Conservation (phyloP, 441 rosid genomes). For the Melastoma candidum region DNA sequence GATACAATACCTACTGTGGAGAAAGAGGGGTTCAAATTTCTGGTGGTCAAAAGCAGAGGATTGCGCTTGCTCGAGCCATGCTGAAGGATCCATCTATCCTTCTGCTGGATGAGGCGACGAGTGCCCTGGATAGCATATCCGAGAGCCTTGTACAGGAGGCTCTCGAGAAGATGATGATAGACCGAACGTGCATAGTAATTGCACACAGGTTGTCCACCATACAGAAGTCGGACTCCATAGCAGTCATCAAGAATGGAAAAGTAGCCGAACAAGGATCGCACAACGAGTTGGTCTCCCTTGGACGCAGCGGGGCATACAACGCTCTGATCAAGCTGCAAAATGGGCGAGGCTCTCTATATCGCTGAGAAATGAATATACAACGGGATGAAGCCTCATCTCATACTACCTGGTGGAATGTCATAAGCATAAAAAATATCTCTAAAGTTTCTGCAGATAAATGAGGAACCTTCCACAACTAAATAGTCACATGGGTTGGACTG, state of each 20-base stretch:
- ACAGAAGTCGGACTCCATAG: slow-evolving; percentile 40
- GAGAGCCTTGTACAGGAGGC: slow-evolving; percentile 51
- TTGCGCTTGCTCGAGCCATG: slow-evolving; percentile 54
- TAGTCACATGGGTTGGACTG: no score
- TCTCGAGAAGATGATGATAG: slow-evolving; percentile 49
- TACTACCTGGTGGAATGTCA: no score
- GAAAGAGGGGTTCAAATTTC: slow-evolving; percentile 62
- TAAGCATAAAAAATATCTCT: no score
- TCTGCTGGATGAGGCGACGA: slow-evolving; percentile 55
- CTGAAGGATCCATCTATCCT: slow-evolving; percentile 45
- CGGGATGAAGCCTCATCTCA: no score
- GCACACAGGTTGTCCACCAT: slow-evolving; percentile 53
- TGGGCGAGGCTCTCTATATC: slow-evolving; percentile 19
- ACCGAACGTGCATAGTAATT: slow-evolving; percentile 38
- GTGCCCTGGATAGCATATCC: slow-evolving; percentile 62
- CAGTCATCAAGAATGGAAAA: slow-evolving; percentile 48
- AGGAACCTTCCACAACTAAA: no score
- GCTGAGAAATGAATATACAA: slow-evolving; percentile 10
- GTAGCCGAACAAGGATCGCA: slow-evolving; percentile 54
- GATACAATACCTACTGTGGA: slow-evolving; percentile 46
- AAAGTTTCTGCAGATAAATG: no score
- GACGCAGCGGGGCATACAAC: slow-evolving; percentile 31
- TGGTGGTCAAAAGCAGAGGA: slow-evolving; percentile 63
- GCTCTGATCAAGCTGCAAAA: slow-evolving; percentile 34
- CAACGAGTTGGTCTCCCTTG: slow-evolving; percentile 32